A percentile compares a stretch with the other conserved stretches of the same genome.
These are phyloP conservation scores for Pistacia atlantica DNA, from an alignment of 345 rosid species.

Conservation along the genomic window DNA sequence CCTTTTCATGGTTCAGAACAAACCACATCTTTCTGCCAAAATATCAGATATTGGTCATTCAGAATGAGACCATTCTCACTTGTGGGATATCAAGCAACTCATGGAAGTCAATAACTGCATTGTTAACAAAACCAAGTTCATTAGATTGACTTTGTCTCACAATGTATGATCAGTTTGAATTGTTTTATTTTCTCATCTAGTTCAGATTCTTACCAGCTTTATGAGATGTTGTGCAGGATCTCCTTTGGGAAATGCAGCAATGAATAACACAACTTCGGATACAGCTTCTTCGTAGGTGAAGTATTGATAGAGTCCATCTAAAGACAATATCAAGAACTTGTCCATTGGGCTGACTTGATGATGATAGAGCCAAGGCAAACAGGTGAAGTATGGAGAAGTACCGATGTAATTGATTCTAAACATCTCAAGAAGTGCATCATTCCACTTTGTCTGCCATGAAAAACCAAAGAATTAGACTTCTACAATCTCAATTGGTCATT, in stretches of 20 bases:
- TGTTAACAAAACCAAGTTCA: background rate
- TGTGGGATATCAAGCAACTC: conserved; percentile 88
- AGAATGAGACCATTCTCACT: conserved; percentile 18
- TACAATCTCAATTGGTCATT: no score
- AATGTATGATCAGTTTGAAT: background rate
- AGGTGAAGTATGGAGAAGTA: conserved; percentile 71
- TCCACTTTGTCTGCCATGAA: conserved; percentile 75
- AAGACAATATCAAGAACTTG: conserved; percentile 74
- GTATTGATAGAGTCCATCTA: conserved; percentile 90
- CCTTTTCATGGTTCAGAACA: no score
- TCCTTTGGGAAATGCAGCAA: conserved; percentile 76
- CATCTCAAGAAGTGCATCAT: conserved; percentile 78
- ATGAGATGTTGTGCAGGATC: conserved; percentile 97
- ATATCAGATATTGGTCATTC: no score
- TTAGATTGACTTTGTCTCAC: background rate
- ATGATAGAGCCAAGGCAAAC: conserved; percentile 77
- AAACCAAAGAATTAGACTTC: no score
- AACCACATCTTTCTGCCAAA: no score
- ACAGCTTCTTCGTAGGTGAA: conserved; percentile 85
- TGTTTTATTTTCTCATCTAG: no score
- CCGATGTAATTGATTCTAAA: conserved; percentile 84
- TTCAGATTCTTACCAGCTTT: conserved; percentile 62
- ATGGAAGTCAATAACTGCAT: conserved; percentile 81
- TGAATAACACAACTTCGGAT: conserved; percentile 70
- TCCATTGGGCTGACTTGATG: conserved; percentile 68